Evolutionary conservation across 129 eudicot genomes (phyloP).

Genomic region (Erigeron canadensis): DNA sequence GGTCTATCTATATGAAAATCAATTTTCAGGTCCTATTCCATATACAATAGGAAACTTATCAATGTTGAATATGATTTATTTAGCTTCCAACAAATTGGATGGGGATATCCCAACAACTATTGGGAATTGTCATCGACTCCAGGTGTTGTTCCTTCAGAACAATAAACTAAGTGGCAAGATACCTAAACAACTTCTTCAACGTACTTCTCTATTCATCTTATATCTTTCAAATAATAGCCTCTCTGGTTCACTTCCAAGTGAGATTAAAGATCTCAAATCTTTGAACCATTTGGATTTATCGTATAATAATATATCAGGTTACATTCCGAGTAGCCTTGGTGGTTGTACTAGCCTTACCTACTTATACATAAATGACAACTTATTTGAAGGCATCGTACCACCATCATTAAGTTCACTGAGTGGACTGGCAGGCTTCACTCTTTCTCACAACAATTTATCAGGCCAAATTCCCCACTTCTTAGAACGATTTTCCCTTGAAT

Average conservation of each 20-base stretch:
- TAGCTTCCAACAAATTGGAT: constrained; percentile 13
- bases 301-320: constrained; percentile 18
- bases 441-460: constrained; percentile 30
- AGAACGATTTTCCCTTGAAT: constrained; percentile 4
- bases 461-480: constrained; percentile 30
- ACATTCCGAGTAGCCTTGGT: constrained; percentile 31
- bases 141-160: background rate
- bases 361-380: constrained; percentile 24
- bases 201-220: constrained; percentile 27
- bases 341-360: constrained; percentile 24
- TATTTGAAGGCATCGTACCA: constrained; percentile 31
- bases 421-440: constrained; percentile 14
- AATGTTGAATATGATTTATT: background rate
- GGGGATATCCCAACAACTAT: constrained; percentile 22
- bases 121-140: constrained; percentile 9
- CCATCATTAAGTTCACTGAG: constrained; percentile 19
- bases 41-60: constrained; percentile 27
- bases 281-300: constrained; percentile 18
- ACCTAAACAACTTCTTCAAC: constrained; percentile 26
- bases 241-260: constrained; percentile 23
- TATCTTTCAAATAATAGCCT: constrained; percentile 25
- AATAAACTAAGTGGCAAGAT: constrained; percentile 21
- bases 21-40: constrained; percentile 23
- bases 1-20: background rate
- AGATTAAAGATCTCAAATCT: constrained; percentile 26